phyloP scores from a whole-genome alignment of 1,284 basidiomycete genomes.

The Singerocomus rubriflavus region DNA sequence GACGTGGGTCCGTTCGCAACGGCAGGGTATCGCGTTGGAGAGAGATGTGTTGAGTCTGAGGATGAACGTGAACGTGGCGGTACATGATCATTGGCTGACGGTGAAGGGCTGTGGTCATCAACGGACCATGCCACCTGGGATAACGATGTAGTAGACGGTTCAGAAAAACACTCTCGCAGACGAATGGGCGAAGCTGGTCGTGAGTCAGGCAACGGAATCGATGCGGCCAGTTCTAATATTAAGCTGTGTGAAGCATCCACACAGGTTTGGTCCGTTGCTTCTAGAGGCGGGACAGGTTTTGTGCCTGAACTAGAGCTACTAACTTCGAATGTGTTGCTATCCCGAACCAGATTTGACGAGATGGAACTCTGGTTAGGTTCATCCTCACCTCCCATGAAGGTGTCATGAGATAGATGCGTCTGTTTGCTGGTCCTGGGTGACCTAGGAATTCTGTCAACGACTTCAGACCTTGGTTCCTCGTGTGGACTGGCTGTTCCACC shows the following conservation, averaged over 20 bases:
- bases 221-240: constrained; percentile 13
- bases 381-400: background rate
- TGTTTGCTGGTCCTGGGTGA: background rate
- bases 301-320: background rate
- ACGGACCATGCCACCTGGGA: background rate
- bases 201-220: constrained; percentile 23
- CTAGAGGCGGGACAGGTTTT: background rate
- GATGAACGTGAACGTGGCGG: constrained; percentile 2
- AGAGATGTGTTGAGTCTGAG: background rate
- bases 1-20: constrained; percentile 30
- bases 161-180: background rate
- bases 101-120: constrained; percentile 4
- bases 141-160: background rate
- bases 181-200: constrained; percentile 15
- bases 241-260: background rate
- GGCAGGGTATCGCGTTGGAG: background rate
- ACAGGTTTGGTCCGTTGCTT: background rate
- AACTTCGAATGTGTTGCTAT: background rate
- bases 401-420: background rate
- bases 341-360: background rate
- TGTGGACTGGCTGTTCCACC: background rate
- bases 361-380: background rate
- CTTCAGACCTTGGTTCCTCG: background rate
- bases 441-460: background rate
- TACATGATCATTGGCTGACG: background rate